Percentiles rank a stretch among this genome's conserved stretches.
These are phyloP conservation scores for Tricholoma saponaceum DNA, from an alignment of 768 basidiomycete genomes.

Conservation along the genomic window DNA sequence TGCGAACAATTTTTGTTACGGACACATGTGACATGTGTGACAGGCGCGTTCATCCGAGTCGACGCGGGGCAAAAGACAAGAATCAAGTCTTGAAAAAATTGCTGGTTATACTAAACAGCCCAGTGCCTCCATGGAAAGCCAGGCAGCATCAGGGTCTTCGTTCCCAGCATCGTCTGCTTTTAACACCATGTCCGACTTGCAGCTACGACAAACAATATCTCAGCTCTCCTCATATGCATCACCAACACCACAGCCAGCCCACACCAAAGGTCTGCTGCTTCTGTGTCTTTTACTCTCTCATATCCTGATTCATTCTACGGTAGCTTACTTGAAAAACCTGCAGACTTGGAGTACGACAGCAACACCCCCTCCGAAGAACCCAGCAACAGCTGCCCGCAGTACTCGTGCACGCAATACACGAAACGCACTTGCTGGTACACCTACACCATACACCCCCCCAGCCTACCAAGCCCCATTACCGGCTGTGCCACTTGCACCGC, in stretches of 20 bases:
- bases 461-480: conserved; percentile 31
- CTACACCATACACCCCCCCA: conserved; percentile 26
- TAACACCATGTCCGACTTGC: conserved; percentile 53
- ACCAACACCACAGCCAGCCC: conserved; percentile 33
- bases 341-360: conserved; percentile 63
- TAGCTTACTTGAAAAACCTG: conserved; percentile 66
- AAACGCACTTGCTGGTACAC: conserved; percentile 36
- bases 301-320: conserved; percentile 4
- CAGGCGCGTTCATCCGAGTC: conserved; percentile 11
- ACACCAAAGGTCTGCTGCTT: conserved; percentile 27
- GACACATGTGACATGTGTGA: conserved; percentile 7
- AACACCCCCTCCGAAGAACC: conserved; percentile 45
- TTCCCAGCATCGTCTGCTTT: conserved; percentile 25
- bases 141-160: conserved; percentile 17
- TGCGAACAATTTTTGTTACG: background rate
- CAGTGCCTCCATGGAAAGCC: conserved; percentile 16
- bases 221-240: conserved; percentile 44
- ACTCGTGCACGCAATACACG: conserved; percentile 37
- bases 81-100: too few relatives aligned
- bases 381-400: conserved; percentile 35
- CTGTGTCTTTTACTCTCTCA: background rate
- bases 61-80: too few relatives aligned
- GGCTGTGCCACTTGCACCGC: conserved; percentile 13
- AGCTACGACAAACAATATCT: conserved; percentile 59
- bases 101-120: background rate